Percentiles rank a stretch among this genome's conserved stretches.
Conservation (phyloP, 139 green algal species). For the Tetraselmis striata region DNA sequence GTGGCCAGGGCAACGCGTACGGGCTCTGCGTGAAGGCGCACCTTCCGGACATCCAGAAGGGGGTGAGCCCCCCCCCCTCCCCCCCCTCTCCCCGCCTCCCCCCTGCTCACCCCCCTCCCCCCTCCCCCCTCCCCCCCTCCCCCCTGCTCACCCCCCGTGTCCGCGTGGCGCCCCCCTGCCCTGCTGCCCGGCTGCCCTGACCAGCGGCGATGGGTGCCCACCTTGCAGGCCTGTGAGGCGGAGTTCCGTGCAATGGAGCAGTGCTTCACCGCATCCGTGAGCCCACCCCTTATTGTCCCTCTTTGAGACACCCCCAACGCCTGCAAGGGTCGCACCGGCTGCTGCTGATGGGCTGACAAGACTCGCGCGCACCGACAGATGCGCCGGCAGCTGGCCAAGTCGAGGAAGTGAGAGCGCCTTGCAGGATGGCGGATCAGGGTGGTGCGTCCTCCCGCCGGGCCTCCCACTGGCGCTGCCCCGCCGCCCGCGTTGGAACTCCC, state of each 20-base stretch:
- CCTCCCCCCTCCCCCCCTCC: not conserved
- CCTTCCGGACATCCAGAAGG: not conserved
- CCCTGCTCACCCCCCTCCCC: not conserved
- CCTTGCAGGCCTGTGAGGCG: not conserved
- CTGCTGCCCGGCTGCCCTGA: not conserved
- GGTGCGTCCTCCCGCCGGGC: no score
- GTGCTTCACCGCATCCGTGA: not conserved
- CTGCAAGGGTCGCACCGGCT: no score
- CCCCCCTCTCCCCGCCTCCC: not conserved
- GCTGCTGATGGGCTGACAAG: no score
- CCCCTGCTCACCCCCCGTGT: not conserved
- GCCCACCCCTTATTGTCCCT: no score
- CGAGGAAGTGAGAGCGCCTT: not conserved
- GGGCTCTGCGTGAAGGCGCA: not conserved
- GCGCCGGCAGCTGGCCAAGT: not conserved
- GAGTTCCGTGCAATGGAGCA: not conserved
- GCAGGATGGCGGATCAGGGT: no score
- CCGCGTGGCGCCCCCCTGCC: not conserved
- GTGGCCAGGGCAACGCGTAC: not conserved
- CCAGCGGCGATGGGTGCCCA: no score
- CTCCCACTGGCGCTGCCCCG: no score
- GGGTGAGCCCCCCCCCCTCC: not conserved
- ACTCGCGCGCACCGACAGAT: no score
- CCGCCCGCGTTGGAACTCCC: no score
- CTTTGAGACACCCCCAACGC: no score